Evolutionary conservation across 2,329 filamentous ascomycete genomes (phyloP), one percentile per base, ranked within the genome.

Genomic region (Chrysosporium queenslandicum): DNA sequence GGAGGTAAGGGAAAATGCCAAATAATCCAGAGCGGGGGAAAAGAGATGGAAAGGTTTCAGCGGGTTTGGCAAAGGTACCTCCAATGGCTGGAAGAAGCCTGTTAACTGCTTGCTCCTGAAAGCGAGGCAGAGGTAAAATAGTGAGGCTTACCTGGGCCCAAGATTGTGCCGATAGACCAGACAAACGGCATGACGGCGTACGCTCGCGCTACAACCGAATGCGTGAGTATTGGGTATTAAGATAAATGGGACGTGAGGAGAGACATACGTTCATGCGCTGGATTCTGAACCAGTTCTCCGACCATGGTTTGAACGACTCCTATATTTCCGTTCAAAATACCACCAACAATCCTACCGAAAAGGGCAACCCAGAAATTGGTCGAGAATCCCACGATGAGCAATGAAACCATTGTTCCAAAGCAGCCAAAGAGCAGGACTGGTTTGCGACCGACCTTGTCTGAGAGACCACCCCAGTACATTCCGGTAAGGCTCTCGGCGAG

Each of bases 271-370:
- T 96, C 91, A 9, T 95, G 74, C 63, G 89, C 85, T 65, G 79
- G 88, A 65, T 91, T 82, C 0, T 87, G 86, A 1, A 95, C 89
- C 77, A 96, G 83, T 67, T 96, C 91, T 0, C 90, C 91, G 2
- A 96, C 89, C 73, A 92, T 90, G n/a, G 88, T 94, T 58, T 90
- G 75, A 57, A 96, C 84, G 55, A 96, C 96, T 1, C 92, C 86
- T 23, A 91, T 83, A 64, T 96, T 97, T 51, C 91, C 92, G 64
- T 95, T 96, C 45, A 86, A 82, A 11, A 83, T 77, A 1, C 92
- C 92, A 60, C 87, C 80, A n/a, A 96, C 71, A 6, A 82, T 83
- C 63, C 92, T 80, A 9, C 87, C 80, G 4, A 76, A 66, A 36
- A 98, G 83, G 1, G 91, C 86, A 86, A 91, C 88, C 4, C 80